Conservation (phyloP, 2,329 filamentous ascomycete genomes). For the Colletotrichum paranaense region DNA sequence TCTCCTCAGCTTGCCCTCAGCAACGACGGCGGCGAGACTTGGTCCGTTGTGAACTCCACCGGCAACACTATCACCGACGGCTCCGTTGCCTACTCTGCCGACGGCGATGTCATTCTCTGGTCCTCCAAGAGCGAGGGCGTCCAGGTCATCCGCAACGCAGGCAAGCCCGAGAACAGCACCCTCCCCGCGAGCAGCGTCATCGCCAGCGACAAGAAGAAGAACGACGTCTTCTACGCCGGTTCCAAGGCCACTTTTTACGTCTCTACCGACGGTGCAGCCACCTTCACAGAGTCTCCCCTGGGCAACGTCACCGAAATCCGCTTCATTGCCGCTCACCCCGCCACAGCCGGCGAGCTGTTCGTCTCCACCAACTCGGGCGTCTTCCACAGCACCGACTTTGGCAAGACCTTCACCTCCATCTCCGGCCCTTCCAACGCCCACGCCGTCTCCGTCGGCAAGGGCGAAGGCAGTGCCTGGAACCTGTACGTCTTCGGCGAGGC, state of each 20-base stretch:
- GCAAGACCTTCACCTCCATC: slow-evolving; percentile 56
- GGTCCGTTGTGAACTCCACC: slow-evolving; percentile 59
- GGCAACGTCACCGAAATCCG: slow-evolving; percentile 59
- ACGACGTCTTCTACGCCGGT: slow-evolving; percentile 63
- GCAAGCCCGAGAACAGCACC: slow-evolving; percentile 56
- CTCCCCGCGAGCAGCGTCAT: slow-evolving; percentile 59
- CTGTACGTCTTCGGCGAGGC: slow-evolving; percentile 60
- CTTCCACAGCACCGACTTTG: slow-evolving; percentile 65
- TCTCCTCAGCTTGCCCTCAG: slow-evolving; percentile 60
- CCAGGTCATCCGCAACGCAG: slow-evolving; percentile 53
- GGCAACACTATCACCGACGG: slow-evolving; percentile 56
- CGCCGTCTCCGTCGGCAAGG: slow-evolving; percentile 56
- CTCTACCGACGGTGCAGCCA: slow-evolving; percentile 58
- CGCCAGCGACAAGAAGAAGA: slow-evolving; percentile 65
- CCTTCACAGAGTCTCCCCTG: slow-evolving; percentile 54
- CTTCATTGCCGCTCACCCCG: slow-evolving; percentile 66
- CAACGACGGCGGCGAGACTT: slow-evolving; percentile 60
- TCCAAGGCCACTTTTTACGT: slow-evolving; percentile 60
- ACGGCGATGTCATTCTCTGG: slow-evolving; percentile 62
- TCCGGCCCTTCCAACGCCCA: slow-evolving; percentile 51
- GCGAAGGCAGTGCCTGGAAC: slow-evolving; percentile 53
- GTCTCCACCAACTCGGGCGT: slow-evolving; percentile 66
- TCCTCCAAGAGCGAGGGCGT: slow-evolving; percentile 54
- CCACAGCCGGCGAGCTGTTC: slow-evolving; percentile 69
- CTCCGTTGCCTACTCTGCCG: slow-evolving; percentile 61